Percentiles rank a stretch among this genome's conserved stretches.
These are phyloP conservation scores for Setaria italica DNA, from an alignment of 202 grass and related monocot species.

Conservation along the genomic window DNA sequence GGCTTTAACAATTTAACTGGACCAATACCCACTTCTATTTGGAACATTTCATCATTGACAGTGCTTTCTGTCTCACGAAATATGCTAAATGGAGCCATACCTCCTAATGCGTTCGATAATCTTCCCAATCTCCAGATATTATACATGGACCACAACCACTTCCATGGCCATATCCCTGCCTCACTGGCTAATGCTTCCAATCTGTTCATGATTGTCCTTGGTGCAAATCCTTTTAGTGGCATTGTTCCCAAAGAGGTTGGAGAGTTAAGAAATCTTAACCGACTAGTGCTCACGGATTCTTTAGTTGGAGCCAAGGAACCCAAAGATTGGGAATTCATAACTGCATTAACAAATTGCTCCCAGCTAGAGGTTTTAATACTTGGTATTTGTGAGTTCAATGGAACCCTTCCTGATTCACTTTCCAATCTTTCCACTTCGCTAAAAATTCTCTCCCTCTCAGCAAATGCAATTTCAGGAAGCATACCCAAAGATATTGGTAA, in stretches of 20 bases:
- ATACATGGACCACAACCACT: background rate
- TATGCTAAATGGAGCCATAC: slow-evolving; percentile 38
- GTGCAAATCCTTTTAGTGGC: slow-evolving; percentile 27
- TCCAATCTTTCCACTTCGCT: slow-evolving; percentile 22
- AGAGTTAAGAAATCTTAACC: background rate
- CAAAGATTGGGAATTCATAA: slow-evolving; percentile 27
- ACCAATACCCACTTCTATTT: slow-evolving; percentile 12
- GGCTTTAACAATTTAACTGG: background rate
- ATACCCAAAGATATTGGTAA: slow-evolving; percentile 33
- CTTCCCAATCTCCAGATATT: background rate
- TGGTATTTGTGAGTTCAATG: background rate
- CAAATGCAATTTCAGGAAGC: slow-evolving; percentile 25
- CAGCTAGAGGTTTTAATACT: background rate
- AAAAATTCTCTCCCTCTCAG: background rate
- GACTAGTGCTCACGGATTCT: too few relatives aligned
- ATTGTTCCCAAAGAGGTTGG: slow-evolving; percentile 29
- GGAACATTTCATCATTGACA: slow-evolving; percentile 29
- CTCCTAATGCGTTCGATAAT: background rate
- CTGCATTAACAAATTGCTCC: slow-evolving; percentile 31
- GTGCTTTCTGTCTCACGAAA: slow-evolving; percentile 39
- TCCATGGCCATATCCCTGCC: slow-evolving; percentile 37
- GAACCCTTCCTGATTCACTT: slow-evolving; percentile 37
- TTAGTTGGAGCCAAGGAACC: background rate
- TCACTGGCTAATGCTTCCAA: slow-evolving; percentile 35
- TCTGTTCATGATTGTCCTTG: too few relatives aligned